Evolutionary conservation across 768 basidiomycete genomes (phyloP).

Genomic region (Mycena albidolilacea): DNA sequence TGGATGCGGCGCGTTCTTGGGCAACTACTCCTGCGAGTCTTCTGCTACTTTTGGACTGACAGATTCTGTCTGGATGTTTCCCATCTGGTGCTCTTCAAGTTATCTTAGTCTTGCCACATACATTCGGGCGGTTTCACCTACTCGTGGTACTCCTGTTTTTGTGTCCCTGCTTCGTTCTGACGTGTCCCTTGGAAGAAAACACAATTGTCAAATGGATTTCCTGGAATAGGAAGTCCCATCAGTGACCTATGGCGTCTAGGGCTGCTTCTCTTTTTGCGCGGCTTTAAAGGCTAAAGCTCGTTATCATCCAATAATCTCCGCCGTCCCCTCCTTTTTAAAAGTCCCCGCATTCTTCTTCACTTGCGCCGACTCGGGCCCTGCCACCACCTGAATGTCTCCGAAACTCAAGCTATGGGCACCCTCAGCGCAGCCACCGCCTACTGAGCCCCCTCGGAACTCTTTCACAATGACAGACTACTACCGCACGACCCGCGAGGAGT

Average conservation of each 20-base stretch:
- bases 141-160: too few relatives aligned
- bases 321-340: neutral
- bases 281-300: neutral
- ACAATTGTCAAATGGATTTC: neutral
- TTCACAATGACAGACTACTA: slow-evolving; percentile 35
- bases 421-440: neutral
- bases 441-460: slow-evolving; percentile 31
- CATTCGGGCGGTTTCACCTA: too few relatives aligned
- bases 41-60: slow-evolving; percentile 11
- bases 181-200: neutral
- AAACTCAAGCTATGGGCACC: slow-evolving; percentile 13
- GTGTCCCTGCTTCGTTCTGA: neutral
- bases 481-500: slow-evolving; percentile 28
- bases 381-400: slow-evolving; percentile 1
- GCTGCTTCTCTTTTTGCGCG: neutral
- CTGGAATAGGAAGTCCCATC: slow-evolving; percentile 4
- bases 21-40: neutral
- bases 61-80: neutral
- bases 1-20: neutral
- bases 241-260: neutral
- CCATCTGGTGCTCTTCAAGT: neutral
- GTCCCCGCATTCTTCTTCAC: neutral
- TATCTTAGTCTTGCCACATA: neutral
- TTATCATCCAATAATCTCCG: slow-evolving; percentile 9
- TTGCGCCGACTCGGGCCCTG: neutral